Evolutionary conservation across 179 eudicot genomes (phyloP).

Genomic region (Drosera spatulata): DNA sequence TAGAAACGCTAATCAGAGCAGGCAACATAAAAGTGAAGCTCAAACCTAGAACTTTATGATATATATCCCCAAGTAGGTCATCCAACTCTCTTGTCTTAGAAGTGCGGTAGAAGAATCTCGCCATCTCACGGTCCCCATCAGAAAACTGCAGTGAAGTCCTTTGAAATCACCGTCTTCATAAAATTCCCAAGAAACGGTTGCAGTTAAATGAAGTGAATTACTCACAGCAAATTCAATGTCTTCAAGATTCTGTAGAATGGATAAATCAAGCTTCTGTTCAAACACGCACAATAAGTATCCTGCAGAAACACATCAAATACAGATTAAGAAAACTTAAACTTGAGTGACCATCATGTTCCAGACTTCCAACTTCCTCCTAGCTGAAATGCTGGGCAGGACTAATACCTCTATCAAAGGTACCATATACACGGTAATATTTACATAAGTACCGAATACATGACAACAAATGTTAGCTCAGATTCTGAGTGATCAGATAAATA

Average conservation of each 20-base stretch:
- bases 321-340: conserved; percentile 4
- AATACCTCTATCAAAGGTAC: too few species aligned
- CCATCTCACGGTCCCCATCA: conserved; percentile 65
- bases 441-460: too few species aligned
- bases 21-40: conserved; percentile 1
- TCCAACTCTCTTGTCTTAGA: conserved; percentile 90
- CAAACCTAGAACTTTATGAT: conserved; percentile 91
- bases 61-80: conserved; percentile 84
- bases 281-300: conserved; percentile 87
- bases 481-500: too few species aligned
- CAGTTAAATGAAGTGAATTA: conserved; percentile 4
- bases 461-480: too few species aligned
- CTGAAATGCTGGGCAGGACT: too few species aligned
- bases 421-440: too few species aligned
- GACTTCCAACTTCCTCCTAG: too few species aligned
- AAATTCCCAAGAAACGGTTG: conserved; percentile 1
- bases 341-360: not conserved
- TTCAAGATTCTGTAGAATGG: conserved; percentile 48
- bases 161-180: conserved; percentile 6
- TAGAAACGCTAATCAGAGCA: conserved; percentile 11
- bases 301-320: conserved; percentile 8
- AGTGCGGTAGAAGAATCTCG: conserved; percentile 74
- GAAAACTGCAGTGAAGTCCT: conserved; percentile 46
- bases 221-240: conserved; percentile 96
- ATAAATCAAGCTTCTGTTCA: conserved; percentile 65